Conservation (phyloP, 2,329 filamentous ascomycete genomes). For the Didymella sp. region DNA sequence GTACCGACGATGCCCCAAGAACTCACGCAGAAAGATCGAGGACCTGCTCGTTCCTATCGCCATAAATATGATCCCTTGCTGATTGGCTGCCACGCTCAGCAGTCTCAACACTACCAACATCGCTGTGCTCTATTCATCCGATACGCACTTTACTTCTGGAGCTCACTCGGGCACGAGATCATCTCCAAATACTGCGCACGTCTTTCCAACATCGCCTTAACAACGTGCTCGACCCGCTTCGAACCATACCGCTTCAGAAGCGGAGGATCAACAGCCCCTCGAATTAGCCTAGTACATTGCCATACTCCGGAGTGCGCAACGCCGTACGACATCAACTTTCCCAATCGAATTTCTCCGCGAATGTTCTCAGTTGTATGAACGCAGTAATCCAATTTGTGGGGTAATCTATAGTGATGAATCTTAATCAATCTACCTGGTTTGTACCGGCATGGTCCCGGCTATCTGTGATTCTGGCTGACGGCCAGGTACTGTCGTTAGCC, state of each 20-base stretch:
- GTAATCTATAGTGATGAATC: slow-evolving; percentile 28
- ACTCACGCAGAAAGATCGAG: background rate
- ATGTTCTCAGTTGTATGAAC: slow-evolving; percentile 14
- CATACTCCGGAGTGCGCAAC: slow-evolving; percentile 1
- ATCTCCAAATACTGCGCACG: background rate
- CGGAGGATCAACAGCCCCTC: slow-evolving; percentile 18
- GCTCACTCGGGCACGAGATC: background rate
- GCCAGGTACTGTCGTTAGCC: slow-evolving; percentile 20
- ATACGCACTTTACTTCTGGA: background rate
- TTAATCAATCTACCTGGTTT: slow-evolving; percentile 40
- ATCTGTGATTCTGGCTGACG: slow-evolving; percentile 23
- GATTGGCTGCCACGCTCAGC: slow-evolving; percentile 6
- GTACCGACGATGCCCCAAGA: background rate
- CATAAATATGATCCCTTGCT: background rate
- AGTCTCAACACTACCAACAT: background rate
- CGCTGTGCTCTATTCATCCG: background rate
- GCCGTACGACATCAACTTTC: slow-evolving; percentile 1
- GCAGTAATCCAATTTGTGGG: slow-evolving; percentile 24
- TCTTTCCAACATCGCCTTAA: background rate
- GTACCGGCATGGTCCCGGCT: slow-evolving; percentile 23
- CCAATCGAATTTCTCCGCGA: slow-evolving; percentile 31
- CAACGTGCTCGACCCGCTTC: background rate
- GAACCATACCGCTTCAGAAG: slow-evolving; percentile 22
- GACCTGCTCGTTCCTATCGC: background rate
- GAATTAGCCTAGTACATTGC: slow-evolving; percentile 10